A percentile compares a stretch with the other conserved stretches of the same genome.
Conservation (phyloP, 257 asterid genomes). For the Penstemon davidsonii region DNA sequence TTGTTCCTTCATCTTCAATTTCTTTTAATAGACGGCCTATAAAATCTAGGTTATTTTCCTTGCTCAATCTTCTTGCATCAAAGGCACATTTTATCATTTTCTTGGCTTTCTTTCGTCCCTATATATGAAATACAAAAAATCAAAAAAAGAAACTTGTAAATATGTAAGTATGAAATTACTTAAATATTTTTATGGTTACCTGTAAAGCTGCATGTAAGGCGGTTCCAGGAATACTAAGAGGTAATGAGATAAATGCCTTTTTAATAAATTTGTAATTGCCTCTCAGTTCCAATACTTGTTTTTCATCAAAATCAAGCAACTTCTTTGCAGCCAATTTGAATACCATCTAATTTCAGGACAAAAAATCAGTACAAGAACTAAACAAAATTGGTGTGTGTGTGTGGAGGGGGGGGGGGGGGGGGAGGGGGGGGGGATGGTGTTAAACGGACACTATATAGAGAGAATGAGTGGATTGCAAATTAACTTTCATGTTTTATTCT, state of each 20-base stretch:
- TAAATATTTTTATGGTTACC: constrained; percentile 34
- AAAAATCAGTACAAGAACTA: not conserved
- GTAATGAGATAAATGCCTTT: constrained; percentile 51
- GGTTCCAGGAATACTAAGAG: constrained; percentile 57
- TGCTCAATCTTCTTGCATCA: constrained; percentile 46
- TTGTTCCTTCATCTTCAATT: constrained; percentile 39
- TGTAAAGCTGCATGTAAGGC: constrained; percentile 49
- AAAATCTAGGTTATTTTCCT: constrained; percentile 47
- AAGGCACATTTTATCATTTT: constrained; percentile 45
- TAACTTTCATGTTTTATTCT: too few species aligned
- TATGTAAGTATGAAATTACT: not conserved
- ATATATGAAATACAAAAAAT: not conserved
- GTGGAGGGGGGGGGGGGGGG: too few species aligned
- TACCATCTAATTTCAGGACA: constrained; percentile 40
- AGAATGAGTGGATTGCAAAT: not conserved
- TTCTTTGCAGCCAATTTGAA: constrained; percentile 53
- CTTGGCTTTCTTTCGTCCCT: constrained; percentile 63
- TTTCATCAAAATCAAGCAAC: constrained; percentile 48
- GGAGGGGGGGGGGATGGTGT: too few species aligned
- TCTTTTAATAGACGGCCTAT: constrained; percentile 54
- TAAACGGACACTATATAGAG: too few species aligned
- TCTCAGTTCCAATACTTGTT: constrained; percentile 44
- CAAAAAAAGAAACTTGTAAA: not conserved
- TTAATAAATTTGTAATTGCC: constrained; percentile 45
- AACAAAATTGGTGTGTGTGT: too few species aligned